These are phyloP conservation scores for Cryptococcus sp. DNA, from an alignment of 1,284 basidiomycete species.

Conservation along the genomic window DNA sequence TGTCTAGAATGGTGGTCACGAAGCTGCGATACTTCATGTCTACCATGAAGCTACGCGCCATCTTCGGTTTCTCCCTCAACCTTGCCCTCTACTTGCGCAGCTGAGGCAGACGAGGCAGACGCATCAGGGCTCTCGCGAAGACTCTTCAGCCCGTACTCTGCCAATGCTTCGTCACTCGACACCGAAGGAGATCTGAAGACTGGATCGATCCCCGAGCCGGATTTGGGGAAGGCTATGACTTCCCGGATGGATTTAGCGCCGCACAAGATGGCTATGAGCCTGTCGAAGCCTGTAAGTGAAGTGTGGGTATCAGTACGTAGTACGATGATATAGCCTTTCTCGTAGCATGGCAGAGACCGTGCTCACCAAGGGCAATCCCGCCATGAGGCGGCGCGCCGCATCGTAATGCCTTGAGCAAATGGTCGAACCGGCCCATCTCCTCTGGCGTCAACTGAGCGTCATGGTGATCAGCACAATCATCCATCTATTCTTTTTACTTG, in stretches of 20 bases:
- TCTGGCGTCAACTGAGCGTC: slow-evolving; percentile 22
- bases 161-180: slow-evolving; percentile 61
- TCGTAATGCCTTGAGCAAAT: slow-evolving; percentile 79
- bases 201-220: slow-evolving; percentile 74
- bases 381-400: slow-evolving; percentile 93
- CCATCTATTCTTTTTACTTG: too few relatives aligned
- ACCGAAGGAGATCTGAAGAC: slow-evolving; percentile 83
- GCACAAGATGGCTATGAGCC: slow-evolving; percentile 86
- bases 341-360: slow-evolving; percentile 4
- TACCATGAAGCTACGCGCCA: not conserved
- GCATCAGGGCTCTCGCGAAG: slow-evolving; percentile 1
- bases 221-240: slow-evolving; percentile 96
- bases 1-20: too few relatives aligned
- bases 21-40: too few relatives aligned
- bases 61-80: not conserved
- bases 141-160: slow-evolving; percentile 48
- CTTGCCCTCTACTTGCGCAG: too few relatives aligned
- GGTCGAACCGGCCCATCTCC: slow-evolving; percentile 76
- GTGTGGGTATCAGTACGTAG: not conserved
- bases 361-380: slow-evolving; percentile 84
- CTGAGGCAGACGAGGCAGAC: not conserved
- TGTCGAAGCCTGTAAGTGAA: slow-evolving; percentile 73
- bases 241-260: slow-evolving; percentile 82
- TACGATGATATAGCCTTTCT: not conserved
- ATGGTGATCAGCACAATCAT: too few relatives aligned